Conservation (phyloP, 768 basidiomycete genomes). For the Suillus spraguei region DNA sequence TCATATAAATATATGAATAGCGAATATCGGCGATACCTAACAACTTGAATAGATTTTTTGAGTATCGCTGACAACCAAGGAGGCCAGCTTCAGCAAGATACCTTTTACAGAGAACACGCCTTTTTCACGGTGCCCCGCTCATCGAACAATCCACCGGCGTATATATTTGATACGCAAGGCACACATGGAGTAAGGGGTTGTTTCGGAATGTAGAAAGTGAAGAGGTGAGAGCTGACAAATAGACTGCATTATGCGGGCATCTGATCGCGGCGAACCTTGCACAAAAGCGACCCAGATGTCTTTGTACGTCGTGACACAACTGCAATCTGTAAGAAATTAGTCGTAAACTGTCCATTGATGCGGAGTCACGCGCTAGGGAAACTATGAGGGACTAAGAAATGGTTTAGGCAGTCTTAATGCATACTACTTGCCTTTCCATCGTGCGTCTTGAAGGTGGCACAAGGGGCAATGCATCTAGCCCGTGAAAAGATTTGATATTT, state of each 20-base stretch:
- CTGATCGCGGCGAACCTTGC: slow-evolving; percentile 62
- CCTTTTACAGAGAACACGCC: slow-evolving; percentile 48
- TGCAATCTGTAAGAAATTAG: slow-evolving; percentile 52
- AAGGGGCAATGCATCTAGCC: slow-evolving; percentile 18
- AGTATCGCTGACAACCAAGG: neutral
- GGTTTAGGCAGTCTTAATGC: neutral
- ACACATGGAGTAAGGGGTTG: slow-evolving; percentile 71
- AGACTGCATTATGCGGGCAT: slow-evolving; percentile 31
- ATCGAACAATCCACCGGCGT: slow-evolving; percentile 65
- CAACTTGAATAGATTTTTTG: neutral
- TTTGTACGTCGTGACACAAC: slow-evolving; percentile 61
- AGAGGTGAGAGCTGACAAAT: slow-evolving; percentile 4
- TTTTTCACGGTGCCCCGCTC: slow-evolving; percentile 63
- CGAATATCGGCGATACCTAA: too few relatives aligned
- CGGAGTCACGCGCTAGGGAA: slow-evolving; percentile 45
- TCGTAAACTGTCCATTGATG: slow-evolving; percentile 69
- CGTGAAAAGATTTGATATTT: slow-evolving; percentile 3
- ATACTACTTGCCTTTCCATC: slow-evolving; percentile 30
- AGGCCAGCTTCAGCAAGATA: slow-evolving; percentile 33
- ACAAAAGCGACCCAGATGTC: slow-evolving; percentile 51
- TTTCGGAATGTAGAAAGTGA: slow-evolving; percentile 40
- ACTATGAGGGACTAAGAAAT: slow-evolving; percentile 24
- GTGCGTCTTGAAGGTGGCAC: slow-evolving; percentile 27
- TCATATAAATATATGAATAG: too few relatives aligned
- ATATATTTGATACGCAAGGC: slow-evolving; percentile 64